A percentile compares a stretch with the other conserved stretches of the same genome.
Evolutionary conservation across 2,329 filamentous ascomycete genomes (phyloP).

Genomic region (Tricladium varicosporioides): DNA sequence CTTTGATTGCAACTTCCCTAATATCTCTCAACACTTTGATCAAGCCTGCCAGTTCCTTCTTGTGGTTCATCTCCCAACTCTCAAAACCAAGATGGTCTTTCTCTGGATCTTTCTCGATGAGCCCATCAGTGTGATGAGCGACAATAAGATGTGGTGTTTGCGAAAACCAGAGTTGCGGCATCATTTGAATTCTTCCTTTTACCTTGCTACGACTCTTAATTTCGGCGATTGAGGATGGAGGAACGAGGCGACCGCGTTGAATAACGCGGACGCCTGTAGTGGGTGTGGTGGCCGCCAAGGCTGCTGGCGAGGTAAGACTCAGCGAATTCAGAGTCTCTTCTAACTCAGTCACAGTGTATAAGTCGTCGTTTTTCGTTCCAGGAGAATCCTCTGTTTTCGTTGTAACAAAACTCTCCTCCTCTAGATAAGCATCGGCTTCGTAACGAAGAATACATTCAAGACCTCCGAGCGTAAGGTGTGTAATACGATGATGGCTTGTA

Average conservation of each 20-base stretch:
- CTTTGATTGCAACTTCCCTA: conserved; percentile 8
- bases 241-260: conserved; percentile 14
- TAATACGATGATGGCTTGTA: conserved; percentile 27
- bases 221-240: conserved; percentile 19
- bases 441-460: conserved; percentile 30
- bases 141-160: conserved; percentile 22
- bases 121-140: conserved; percentile 20
- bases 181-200: conserved; percentile 2
- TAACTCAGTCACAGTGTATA: too few relatives aligned
- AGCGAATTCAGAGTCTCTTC: too few relatives aligned
- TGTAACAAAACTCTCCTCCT: not conserved
- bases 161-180: conserved; percentile 28
- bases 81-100: conserved; percentile 10
- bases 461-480: conserved; percentile 28
- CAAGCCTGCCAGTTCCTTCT: conserved; percentile 11
- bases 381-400: not conserved
- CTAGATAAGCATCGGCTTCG: conserved; percentile 31
- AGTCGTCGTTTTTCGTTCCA: not conserved
- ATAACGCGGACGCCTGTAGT: conserved; percentile 9
- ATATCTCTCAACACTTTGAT: conserved; percentile 19
- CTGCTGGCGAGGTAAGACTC: not conserved
- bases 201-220: conserved; percentile 15
- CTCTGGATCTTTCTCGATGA: conserved; percentile 9
- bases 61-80: conserved; percentile 13
- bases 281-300: not conserved